Percentiles rank a stretch among this genome's conserved stretches.
These are phyloP conservation scores for Jackrogersella multiformis DNA, from an alignment of 495 filamentous ascomycete genomes.

Conservation along the genomic window DNA sequence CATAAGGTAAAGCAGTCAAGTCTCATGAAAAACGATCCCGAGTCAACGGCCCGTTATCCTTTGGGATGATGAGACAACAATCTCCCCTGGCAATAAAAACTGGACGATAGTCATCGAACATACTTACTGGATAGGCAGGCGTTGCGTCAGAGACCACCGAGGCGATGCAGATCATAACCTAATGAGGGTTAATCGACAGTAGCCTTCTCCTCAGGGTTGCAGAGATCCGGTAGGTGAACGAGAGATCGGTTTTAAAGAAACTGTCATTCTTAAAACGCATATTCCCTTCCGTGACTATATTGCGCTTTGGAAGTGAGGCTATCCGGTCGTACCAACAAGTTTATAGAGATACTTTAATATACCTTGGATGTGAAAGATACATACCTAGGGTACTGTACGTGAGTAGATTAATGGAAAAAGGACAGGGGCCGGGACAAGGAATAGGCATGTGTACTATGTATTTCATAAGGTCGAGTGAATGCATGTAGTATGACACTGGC, in stretches of 20 bases:
- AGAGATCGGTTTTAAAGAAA: slow-evolving; percentile 34
- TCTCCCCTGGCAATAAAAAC: slow-evolving; percentile 23
- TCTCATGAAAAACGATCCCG: slow-evolving; percentile 13
- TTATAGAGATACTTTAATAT: neutral
- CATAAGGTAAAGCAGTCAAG: slow-evolving; percentile 1
- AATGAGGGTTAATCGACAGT: slow-evolving; percentile 18
- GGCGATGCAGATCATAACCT: slow-evolving; percentile 31
- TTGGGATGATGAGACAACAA: slow-evolving; percentile 13
- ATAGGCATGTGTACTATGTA: too few species aligned
- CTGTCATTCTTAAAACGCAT: slow-evolving; percentile 23
- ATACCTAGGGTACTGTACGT: neutral
- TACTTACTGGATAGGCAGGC: slow-evolving; percentile 36
- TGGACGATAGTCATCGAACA: slow-evolving; percentile 22
- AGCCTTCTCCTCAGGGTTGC: slow-evolving; percentile 35
- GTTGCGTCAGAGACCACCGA: slow-evolving; percentile 39
- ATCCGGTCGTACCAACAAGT: slow-evolving; percentile 6
- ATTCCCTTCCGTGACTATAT: slow-evolving; percentile 17
- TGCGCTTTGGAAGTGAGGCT: slow-evolving; percentile 9
- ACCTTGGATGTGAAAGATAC: neutral
- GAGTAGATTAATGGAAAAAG: neutral
- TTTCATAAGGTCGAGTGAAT: slow-evolving; percentile 10
- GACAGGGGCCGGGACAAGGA: neutral
- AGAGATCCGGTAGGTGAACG: slow-evolving; percentile 37
- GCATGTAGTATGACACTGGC: slow-evolving; percentile 5
- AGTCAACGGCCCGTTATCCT: slow-evolving; percentile 18